A percentile compares a stretch with the other conserved stretches of the same genome.
Evolutionary conservation across 2,329 filamentous ascomycete genomes (phyloP).

Genomic region (Blastomyces silverae): DNA sequence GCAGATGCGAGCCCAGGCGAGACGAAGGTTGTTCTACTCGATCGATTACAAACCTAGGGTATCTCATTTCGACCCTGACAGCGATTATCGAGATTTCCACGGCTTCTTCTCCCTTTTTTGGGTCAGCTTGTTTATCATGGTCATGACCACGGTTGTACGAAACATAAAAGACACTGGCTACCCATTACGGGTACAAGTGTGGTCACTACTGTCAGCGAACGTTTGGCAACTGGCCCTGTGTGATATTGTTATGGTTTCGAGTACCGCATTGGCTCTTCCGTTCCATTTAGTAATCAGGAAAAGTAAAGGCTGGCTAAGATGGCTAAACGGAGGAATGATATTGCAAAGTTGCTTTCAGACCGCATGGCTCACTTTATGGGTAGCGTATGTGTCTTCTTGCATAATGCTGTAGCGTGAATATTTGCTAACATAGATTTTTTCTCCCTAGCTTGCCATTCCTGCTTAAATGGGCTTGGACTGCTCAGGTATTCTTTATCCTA

Average conservation of each 20-base stretch:
- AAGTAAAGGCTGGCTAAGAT: conserved; percentile 54
- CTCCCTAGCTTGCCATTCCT: conserved; percentile 63
- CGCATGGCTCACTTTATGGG: conserved; percentile 75
- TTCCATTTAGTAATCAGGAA: conserved; percentile 63
- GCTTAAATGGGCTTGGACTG: conserved; percentile 90
- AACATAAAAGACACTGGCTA: conserved; percentile 92
- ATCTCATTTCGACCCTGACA: conserved; percentile 89
- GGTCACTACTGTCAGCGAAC: conserved; percentile 80
- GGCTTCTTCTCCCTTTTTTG: conserved; percentile 98
- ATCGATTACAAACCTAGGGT: conserved; percentile 86
- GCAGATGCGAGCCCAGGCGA: conserved; percentile 71
- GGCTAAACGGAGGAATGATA: conserved; percentile 69
- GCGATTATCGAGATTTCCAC: conserved; percentile 87
- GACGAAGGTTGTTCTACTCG: conserved; percentile 80
- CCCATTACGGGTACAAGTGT: conserved; percentile 77
- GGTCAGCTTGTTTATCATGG: conserved; percentile 96
- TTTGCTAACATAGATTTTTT: conserved; percentile 21
- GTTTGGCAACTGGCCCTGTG: conserved; percentile 78
- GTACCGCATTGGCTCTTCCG: conserved; percentile 63
- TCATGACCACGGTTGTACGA: conserved; percentile 83
- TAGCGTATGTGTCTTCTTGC: conserved; percentile 46
- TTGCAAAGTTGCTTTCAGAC: conserved; percentile 78
- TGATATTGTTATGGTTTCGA: conserved; percentile 77
- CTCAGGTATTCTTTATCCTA: conserved; percentile 88
- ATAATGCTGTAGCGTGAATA: background rate